Conservation (phyloP, 2,329 filamentous ascomycete species). For the Balansia obtecta region DNA sequence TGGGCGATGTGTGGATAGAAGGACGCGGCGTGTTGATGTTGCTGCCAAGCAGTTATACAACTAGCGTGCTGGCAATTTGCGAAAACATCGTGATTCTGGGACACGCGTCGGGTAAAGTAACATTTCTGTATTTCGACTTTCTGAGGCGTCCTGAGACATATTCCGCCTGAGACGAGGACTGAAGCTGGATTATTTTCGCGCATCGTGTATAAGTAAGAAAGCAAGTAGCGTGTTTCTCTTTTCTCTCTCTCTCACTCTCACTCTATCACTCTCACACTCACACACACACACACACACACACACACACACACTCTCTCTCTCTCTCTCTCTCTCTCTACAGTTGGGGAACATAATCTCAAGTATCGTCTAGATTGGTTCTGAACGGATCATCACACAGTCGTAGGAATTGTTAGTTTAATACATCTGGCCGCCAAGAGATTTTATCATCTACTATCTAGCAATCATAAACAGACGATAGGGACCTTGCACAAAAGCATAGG, state of each 20-base stretch:
- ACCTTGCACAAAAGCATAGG: not conserved
- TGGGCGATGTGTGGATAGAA: conserved; percentile 8
- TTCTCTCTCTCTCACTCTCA: too few species aligned
- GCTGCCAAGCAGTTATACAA: conserved; percentile 5
- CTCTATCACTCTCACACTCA: too few species aligned
- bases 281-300: too few species aligned
- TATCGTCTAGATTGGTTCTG: not conserved
- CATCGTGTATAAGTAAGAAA: not conserved
- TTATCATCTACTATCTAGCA: not conserved
- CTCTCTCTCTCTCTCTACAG: not conserved
- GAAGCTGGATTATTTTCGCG: not conserved
- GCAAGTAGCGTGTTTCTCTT: too few species aligned
- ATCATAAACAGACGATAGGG: not conserved
- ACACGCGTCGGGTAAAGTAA: conserved; percentile 8
- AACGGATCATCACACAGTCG: not conserved
- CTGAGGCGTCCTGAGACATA: conserved; percentile 4
- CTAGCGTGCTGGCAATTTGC: conserved; percentile 6
- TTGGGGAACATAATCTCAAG: not conserved
- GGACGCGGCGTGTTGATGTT: conserved; percentile 5
- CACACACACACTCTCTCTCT: too few species aligned
- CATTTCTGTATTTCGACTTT: conserved; percentile 8
- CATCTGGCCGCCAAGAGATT: not conserved
- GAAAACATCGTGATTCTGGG: conserved; percentile 7
- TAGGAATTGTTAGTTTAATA: not conserved
- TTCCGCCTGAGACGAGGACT: not conserved